Base-by-base conservation (phyloP, 2,329 filamentous ascomycete genomes). In the Trichocomaceae sp. region DNA sequence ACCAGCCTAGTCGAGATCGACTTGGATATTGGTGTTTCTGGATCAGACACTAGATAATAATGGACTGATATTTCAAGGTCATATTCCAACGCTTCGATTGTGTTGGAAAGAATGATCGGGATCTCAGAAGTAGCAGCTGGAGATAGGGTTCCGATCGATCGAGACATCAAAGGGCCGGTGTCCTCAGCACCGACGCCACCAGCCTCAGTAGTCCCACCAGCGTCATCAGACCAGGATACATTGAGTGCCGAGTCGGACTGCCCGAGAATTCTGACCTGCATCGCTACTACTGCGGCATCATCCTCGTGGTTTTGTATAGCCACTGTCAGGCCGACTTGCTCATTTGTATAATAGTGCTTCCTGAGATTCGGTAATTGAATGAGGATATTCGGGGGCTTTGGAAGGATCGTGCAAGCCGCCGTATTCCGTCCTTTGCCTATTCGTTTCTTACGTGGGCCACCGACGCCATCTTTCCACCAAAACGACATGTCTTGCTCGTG, bases 371-470 rank as follows among this genome's bases (percentile, higher is more conserved):
- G 75, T 9, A 89, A 73, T 23, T 75, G 79, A 46, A 99, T 82
- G 62, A 89, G 84, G 75, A 99, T 83, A 71, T 96, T 97, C 0
- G 93, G 93, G 26, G 92, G 93, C 60, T 95, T 88, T 1, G 93
- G 92, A 52, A 90, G 78, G 22, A 99, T 84, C 54, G 83, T 85
- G 54, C 95, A 81, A 1, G 75, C 74, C 33, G 81, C 75, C 1
- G 77, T 75, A 54, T 80, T 75, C 39, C 72, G 66, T 52, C 73
- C 72, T 52, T 75, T 75, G 20, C 75, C 72, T 22, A 78, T 65
- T 44, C 66, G 66, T 60, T 71, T 73, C 47, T 64, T 63, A 23
- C 67, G 55, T 8, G 68, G 61, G 2, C 66, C 68, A 26, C 69
- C 70, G 22, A 64, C 62, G 33, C 66, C 71, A 12, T 69, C 58